These are phyloP conservation scores for Lodderomyces metapsilosis DNA, from an alignment of 1,139 yeast genomes.

Conservation along the genomic window DNA sequence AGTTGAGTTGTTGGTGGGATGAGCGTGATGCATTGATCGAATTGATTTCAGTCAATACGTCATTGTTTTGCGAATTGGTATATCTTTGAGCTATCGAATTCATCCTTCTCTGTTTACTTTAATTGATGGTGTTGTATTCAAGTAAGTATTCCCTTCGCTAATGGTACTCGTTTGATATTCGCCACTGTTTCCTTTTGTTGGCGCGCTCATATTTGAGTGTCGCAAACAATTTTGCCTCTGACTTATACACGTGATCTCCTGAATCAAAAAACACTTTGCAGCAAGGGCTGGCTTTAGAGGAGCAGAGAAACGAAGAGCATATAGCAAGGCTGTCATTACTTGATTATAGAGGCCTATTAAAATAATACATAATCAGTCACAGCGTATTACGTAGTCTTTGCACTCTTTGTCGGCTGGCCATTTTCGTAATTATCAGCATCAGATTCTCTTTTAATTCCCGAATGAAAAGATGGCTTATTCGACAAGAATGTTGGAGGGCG, in stretches of 20 bases:
- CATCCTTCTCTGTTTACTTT: constrained; percentile 22
- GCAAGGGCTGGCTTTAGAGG: too few species aligned
- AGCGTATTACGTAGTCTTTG: constrained; percentile 3
- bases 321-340: too few species aligned
- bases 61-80: constrained; percentile 31
- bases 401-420: constrained; percentile 10
- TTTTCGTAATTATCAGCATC: constrained; percentile 11
- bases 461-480: constrained; percentile 23
- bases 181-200: not conserved
- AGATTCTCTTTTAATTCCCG: constrained; percentile 15
- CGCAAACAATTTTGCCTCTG: not conserved
- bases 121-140: too few species aligned
- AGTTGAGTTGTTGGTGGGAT: constrained; percentile 27
- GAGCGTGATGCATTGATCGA: constrained; percentile 24
- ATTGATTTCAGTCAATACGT: constrained; percentile 29
- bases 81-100: constrained; percentile 42
- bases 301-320: too few species aligned
- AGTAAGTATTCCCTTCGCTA: too few species aligned
- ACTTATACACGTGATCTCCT: not conserved
- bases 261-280: too few species aligned
- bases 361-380: not conserved
- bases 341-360: too few species aligned
- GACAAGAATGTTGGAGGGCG: constrained; percentile 36
- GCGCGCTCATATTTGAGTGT: not conserved
- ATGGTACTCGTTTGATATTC: too few species aligned